Evolutionary conservation across 2,329 filamentous ascomycete species (phyloP), one percentile per base, ranked within the genome.

Genomic region (Dothistroma pini): DNA sequence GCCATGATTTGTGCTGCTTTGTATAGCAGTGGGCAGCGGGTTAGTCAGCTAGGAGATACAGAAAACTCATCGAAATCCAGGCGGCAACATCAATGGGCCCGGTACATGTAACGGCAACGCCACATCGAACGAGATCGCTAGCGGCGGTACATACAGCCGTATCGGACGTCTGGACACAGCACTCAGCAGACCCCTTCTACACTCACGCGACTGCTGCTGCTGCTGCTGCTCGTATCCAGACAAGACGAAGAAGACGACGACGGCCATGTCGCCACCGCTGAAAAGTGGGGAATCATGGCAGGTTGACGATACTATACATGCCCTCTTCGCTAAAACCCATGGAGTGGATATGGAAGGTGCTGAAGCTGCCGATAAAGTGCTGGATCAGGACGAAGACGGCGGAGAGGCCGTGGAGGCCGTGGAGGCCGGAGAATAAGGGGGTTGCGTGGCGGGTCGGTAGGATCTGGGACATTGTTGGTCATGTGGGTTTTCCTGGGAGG

Each of bases 381-480:
- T 86, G 83, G 66, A 81, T 77, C 70, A 87, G 88, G 12, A 89
- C 86, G n/a, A 87, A 68, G 35, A 89, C 78, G 5, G 86, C 84
- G 9, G 85, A 85, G 63, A 88, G 86, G 2, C 86, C 86, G 64
- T 86, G 78, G 9, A 89, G 75, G 12, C 86, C 86, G 65, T 89
- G n/a, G n/a, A n/a, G n/a, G n/a, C n/a, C n/a, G n/a, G n/a, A n/a
- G n/a, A n/a, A n/a, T n/a, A 52, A 31, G 19, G 49, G 2, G 14
- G 49, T 52, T 38, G 10, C 3, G 34, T 38, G 9, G 34, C 9
- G 34, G 3, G 34, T 2, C 9, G 34, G 9, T 38, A 7, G 9
- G 34, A 7, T 38, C 9, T 38, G 32, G 6, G 32, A 12, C 12
- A 12, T 34, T 34, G 32, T 6, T 38, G 34, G 9, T 2, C 3